phyloP scores from a whole-genome alignment of 345 rosid genomes.

The Populus deltoides region DNA sequence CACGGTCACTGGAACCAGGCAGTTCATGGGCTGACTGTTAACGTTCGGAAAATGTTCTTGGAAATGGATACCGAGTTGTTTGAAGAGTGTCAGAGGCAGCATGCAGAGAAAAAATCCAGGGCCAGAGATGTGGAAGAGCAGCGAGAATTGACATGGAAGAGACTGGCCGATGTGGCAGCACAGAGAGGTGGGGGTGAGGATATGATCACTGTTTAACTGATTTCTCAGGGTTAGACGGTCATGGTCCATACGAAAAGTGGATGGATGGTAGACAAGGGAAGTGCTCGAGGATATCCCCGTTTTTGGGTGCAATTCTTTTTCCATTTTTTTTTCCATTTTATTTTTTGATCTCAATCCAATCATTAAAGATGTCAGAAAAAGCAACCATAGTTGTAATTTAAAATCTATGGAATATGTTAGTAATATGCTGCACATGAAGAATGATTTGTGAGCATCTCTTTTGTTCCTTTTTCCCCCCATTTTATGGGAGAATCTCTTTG shows the following conservation, averaged over 20 bases:
- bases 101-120: constrained; percentile 56
- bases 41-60: constrained; percentile 75
- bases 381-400: constrained; percentile 37
- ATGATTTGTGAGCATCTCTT: constrained; percentile 23
- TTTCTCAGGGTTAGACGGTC: constrained; percentile 6
- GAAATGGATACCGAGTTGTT: constrained; percentile 81
- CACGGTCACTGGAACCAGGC: constrained; percentile 82
- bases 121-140: constrained; percentile 64
- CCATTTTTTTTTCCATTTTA: neutral
- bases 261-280: constrained; percentile 13
- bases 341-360: constrained; percentile 19
- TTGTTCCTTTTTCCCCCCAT: neutral
- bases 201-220: constrained; percentile 46
- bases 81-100: constrained; percentile 67
- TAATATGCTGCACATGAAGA: constrained; percentile 37
- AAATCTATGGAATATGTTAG: constrained; percentile 34
- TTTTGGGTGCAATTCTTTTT: constrained; percentile 42
- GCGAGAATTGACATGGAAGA: constrained; percentile 72
- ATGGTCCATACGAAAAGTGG: constrained; percentile 4
- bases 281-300: constrained; percentile 6
- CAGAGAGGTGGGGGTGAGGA: constrained; percentile 44
- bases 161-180: constrained; percentile 62
- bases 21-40: constrained; percentile 72
- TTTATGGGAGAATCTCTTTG: neutral
- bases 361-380: constrained; percentile 24